Conservation (phyloP, 495 filamentous ascomycete genomes). For the Neurospora discreta region DNA sequence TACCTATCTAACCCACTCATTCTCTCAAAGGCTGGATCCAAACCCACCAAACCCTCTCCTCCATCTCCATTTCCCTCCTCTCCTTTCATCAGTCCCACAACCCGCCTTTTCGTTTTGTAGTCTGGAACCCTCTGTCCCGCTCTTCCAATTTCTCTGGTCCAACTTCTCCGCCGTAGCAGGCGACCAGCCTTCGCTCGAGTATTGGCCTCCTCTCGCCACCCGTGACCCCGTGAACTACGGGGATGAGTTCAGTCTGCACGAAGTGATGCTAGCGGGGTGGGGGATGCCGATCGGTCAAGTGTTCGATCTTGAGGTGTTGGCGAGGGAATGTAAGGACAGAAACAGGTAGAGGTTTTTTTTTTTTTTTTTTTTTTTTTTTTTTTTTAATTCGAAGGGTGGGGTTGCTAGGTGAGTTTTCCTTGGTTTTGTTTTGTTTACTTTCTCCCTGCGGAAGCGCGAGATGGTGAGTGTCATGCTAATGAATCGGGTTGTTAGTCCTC, state of each 20-base stretch:
- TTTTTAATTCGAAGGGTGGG: constrained; percentile 37
- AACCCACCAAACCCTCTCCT: constrained; percentile 6
- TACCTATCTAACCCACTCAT: no score
- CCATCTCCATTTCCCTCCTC: constrained; percentile 21
- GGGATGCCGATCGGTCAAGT: constrained; percentile 40
- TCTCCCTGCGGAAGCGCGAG: not conserved
- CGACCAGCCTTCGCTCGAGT: constrained; percentile 42
- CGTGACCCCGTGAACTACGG: not conserved
- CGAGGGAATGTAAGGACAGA: constrained; percentile 19
- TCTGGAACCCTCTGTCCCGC: constrained; percentile 9
- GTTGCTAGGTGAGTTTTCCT: constrained; percentile 25
- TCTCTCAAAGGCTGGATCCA: constrained; percentile 30
- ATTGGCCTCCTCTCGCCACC: constrained; percentile 18
- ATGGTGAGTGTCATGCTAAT: not conserved
- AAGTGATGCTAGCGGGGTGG: constrained; percentile 37
- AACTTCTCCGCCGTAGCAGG: constrained; percentile 42
- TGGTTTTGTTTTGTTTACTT: not conserved
- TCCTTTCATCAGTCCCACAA: constrained; percentile 16
- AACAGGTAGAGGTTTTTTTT: constrained; percentile 38
- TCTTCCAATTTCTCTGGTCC: constrained; percentile 27
- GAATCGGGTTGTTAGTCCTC: constrained; percentile 20
- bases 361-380: constrained; percentile 40
- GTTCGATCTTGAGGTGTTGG: constrained; percentile 35
- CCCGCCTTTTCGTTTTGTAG: constrained; percentile 37
- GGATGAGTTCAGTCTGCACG: constrained; percentile 23